Percentiles rank a stretch among this genome's conserved stretches.
These are phyloP conservation scores for Durotheca rogersii DNA, from an alignment of 495 filamentous ascomycete species.

Conservation along the genomic window DNA sequence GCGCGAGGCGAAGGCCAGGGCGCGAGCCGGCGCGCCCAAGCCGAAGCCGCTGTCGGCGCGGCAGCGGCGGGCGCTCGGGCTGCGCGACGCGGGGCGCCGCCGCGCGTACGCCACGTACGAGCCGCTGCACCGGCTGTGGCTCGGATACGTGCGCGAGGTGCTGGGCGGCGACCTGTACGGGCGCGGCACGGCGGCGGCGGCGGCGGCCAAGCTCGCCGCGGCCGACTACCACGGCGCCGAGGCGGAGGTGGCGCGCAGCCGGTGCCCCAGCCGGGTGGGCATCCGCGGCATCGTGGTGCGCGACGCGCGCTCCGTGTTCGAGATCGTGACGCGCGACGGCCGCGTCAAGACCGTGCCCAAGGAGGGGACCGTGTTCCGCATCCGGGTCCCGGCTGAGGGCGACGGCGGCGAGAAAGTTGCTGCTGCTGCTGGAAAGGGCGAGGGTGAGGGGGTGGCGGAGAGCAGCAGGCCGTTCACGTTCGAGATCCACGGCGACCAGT, in stretches of 20 bases:
- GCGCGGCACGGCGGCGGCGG: constrained; percentile 44
- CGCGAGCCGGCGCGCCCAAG: constrained; percentile 57
- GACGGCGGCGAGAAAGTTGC: too few species aligned
- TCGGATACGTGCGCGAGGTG: constrained; percentile 77
- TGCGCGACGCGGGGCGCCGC: constrained; percentile 66
- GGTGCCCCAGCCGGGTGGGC: constrained; percentile 79
- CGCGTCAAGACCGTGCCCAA: constrained; percentile 79
- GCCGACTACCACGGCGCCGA: constrained; percentile 90
- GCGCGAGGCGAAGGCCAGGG: constrained; percentile 45
- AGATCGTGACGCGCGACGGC: constrained; percentile 71
- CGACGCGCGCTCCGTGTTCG: constrained; percentile 84
- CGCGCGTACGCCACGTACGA: constrained; percentile 76
- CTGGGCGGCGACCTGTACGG: constrained; percentile 53
- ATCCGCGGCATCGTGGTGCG: constrained; percentile 81
- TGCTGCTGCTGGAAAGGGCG: constrained; percentile 15
- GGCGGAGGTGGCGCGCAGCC: constrained; percentile 78
- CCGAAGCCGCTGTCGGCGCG: constrained; percentile 77
- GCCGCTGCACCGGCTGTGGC: constrained; percentile 76
- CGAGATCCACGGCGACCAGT: constrained; percentile 85
- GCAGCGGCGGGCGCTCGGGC: constrained; percentile 67
- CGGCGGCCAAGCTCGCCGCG: constrained; percentile 67
- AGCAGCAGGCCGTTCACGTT: constrained; percentile 60
- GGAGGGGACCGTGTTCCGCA: constrained; percentile 80
- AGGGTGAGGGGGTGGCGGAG: constrained; percentile 2
- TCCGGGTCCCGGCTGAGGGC: constrained; percentile 59